Base-by-base conservation (phyloP, 2,329 filamentous ascomycete species). In the Penicillium occitanis region DNA sequence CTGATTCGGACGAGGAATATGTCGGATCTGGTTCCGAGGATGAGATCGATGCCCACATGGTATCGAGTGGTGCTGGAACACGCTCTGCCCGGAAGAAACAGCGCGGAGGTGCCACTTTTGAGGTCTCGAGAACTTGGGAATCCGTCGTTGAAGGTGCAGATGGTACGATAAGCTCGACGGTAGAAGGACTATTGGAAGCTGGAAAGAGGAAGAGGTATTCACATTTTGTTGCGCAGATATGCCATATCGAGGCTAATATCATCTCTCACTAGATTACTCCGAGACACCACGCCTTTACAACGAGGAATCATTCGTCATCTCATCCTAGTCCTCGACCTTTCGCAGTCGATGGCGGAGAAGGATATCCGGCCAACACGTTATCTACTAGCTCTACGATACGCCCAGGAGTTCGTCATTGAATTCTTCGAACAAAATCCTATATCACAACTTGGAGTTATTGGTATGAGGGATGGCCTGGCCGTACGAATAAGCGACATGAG, bases 371-470 rank as follows among this genome's bases (percentile, higher is more conserved):
- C 95, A 5, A 97, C 89, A 51, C 87, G 94, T 67, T 93, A 94
- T 78, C 86, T 93, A 44, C 86, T 97, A 37, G 90, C 89, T 62
- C 85, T 97, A 73, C 89, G 89, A 69, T 96, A 93, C 78, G 90
- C 93, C 17, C 87, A 90, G 69, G 90, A 93, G 66, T 99, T 98
- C 78, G 90, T 98, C 59, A 86, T 89, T 67, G 94, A 97, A 77
- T 99, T 92, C 80, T 99, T 98, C 75, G 95, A 98, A 79, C 95
- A 99, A 79, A 99, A 99, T 73, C 95, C 95, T 11, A 98, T 99
- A 70, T 96, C 93, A 10, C 95, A 99, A 79, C 86, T 99, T 65
- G 93, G 91, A 28, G 90, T 99, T 35, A 83, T 99, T 46, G 94
- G 91, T 61, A 97, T 98, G 91, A 88, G 91, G 68, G 95, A 98